Evolutionary conservation across 2,329 filamentous ascomycete genomes (phyloP), one percentile per base, ranked within the genome.

Genomic region (Monosporascus sp.): DNA sequence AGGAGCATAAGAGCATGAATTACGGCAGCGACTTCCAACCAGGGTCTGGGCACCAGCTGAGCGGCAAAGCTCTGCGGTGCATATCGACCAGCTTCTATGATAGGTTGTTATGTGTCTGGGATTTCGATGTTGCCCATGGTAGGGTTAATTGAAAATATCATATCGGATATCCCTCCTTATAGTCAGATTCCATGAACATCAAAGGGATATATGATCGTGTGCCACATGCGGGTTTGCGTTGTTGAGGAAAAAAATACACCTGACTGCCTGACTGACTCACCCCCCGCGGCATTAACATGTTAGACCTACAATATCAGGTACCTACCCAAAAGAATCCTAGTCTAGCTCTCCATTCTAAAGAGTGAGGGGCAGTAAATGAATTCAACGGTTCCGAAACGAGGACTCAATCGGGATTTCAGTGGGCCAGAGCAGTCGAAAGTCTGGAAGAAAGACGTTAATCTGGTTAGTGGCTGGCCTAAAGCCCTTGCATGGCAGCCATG

Each of bases 1-100:
- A 90, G 61, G 88, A 93, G 66, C 91, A 97, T 67, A 78, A 88
- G 72, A 96, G 91, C 68, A 96, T 97, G 91, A 96, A 96, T 64
- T 97, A 97, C 68, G 92, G 87, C 7, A 89, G 88, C 62, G 91
- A 92, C 70, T 81, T 84, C 54, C 77, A 81, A 59, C 78, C 78
- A 2, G 63, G 60, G 5, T 57, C 59, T 7, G 63, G 62, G 53
- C 24, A 50, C 51, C 7, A 20, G 41, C 41, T 16, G 41, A 14
- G 7, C 64, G 50, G 60, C 58, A 48, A 66, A 63, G 53, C 71
- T 7, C 52, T 77, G 37, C 60, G 74, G 20, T 80, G 85, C 60
- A 74, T 91, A 1, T 88, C 86, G 22, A 90, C 86, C 1, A 91
- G 88, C 66, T 92, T 91, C 61, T 91, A 91, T 59, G 88, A 91